Evolutionary conservation across 1,284 basidiomycete genomes (phyloP), one percentile per base, ranked within the genome.

Genomic region (Tilletia horrida): DNA sequence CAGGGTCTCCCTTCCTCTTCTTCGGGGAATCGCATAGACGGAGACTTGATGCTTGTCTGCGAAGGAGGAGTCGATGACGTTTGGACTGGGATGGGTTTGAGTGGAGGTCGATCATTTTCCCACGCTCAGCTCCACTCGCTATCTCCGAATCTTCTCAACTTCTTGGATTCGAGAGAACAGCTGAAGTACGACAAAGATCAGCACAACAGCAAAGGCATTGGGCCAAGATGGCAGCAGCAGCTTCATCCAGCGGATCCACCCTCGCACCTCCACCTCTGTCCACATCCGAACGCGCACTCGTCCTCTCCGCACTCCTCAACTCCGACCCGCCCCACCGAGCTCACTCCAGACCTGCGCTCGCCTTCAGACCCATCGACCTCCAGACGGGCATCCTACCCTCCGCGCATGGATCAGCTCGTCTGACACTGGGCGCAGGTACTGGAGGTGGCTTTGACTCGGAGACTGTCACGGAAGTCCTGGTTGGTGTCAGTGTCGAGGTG

Each of bases 401-500:
- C 57, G 77, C 78, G 1, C 73, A 75, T 31, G 78, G 78, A 11
- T 76, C 73, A 3, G 76, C 78, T 9, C 67, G 67, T 14, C 70
- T 77, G 50, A 67, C 63, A 16, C 65, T 79, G 1, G 77, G 75
- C 6, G 75, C 73, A 14, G 55, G 11, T 0, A 21, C 27, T 31
- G 55, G 55, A 16, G 29, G 55, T 8, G 55, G 55, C 29, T 59
- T 31, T 16, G 55, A 59, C 16, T 31, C 31, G 55, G 55, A 59
- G 55, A 29, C 55, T 11, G 55, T 59, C 42, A 80, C 78, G 11
- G 71, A 76, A 29, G 74, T 78, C 59, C 59, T 74, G 23, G 77
- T 78, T 40, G 78, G 74, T 27, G 69, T 80, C 63, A 80, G 75
- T 63, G 72, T 73, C 14, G 76, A 80, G 62, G 72, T 77, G 25